A percentile compares a stretch with the other conserved stretches of the same genome.
Evolutionary conservation across 2,329 filamentous ascomycete species (phyloP).

Genomic region (Raffaelea arxii): DNA sequence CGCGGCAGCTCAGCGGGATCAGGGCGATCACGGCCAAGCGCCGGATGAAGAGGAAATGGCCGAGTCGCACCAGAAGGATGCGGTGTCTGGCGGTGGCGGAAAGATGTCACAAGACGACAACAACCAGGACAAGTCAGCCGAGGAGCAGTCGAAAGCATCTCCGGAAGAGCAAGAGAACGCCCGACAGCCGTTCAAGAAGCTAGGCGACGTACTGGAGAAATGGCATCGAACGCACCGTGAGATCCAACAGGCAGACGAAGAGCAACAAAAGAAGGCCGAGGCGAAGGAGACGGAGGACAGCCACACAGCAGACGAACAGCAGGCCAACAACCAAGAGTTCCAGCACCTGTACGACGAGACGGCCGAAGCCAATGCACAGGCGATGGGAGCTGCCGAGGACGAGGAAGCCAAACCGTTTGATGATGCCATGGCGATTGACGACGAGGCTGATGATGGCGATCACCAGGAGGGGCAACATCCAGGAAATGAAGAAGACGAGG

Average conservation of each 20-base stretch:
- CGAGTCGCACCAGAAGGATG: too few relatives aligned
- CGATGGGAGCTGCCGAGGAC: conserved; percentile 76
- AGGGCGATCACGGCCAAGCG: conserved; percentile 56
- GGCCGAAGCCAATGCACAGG: conserved; percentile 75
- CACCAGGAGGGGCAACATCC: conserved; percentile 38
- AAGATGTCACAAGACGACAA: conserved; percentile 33
- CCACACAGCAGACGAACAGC: conserved; percentile 36
- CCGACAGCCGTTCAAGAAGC: conserved; percentile 80
- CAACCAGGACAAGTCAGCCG: conserved; percentile 35
- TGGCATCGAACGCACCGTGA: conserved; percentile 87
- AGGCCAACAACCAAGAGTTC: conserved; percentile 75
- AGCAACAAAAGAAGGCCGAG: conserved; percentile 40
- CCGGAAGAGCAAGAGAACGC: conserved; percentile 20
- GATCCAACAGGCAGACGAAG: conserved; percentile 51
- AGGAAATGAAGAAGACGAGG: conserved; percentile 30
- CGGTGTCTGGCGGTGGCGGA: conserved; percentile 55
- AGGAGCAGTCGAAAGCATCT: conserved; percentile 26
- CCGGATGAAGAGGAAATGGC: conserved; percentile 54
- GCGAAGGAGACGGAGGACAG: conserved; percentile 26
- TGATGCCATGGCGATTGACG: conserved; percentile 78
- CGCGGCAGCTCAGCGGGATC: conserved; percentile 51
- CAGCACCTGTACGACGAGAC: conserved; percentile 86
- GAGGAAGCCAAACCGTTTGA: conserved; percentile 72
- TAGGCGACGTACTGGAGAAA: conserved; percentile 83
- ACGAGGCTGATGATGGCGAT: conserved; percentile 43